Percentiles rank a stretch among this genome's conserved stretches.
Evolutionary conservation across 371 early-diverging fungal species (phyloP).

Genomic region (Encephalitozoon romaleae): DNA sequence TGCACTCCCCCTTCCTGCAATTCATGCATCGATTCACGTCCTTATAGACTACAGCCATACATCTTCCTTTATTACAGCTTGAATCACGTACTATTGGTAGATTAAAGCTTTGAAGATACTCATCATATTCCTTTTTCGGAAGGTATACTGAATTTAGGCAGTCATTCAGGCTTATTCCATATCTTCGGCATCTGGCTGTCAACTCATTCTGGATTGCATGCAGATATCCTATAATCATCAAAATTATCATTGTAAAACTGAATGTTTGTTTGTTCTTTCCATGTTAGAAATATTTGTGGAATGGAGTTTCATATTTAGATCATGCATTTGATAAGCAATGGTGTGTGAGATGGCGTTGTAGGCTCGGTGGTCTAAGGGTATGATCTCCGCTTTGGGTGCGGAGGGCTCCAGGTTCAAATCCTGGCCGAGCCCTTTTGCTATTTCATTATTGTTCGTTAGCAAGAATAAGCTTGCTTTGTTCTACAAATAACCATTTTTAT

Average conservation of each 20-base stretch:
- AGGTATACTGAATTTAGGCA: slow-evolving; percentile 46
- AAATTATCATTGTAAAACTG: neutral
- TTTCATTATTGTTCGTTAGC: neutral
- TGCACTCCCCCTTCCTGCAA: neutral
- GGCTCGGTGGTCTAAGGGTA: slow-evolving; percentile 64
- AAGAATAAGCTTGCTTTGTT: neutral
- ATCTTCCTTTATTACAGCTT: slow-evolving; percentile 27
- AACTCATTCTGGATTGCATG: neutral
- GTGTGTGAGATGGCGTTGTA: neutral
- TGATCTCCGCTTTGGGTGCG: slow-evolving; percentile 64
- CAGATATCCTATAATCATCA: neutral
- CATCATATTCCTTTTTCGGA: slow-evolving; percentile 37
- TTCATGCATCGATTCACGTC: neutral
- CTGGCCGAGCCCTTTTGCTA: slow-evolving; percentile 61
- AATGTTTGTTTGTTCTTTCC: neutral
- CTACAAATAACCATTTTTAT: neutral
- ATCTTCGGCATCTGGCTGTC: slow-evolving; percentile 21
- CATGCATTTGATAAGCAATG: neutral
- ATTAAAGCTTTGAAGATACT: slow-evolving; percentile 46
- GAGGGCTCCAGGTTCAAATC: slow-evolving; percentile 65
- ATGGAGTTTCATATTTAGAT: neutral
- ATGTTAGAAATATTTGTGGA: neutral
- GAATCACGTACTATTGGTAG: slow-evolving; percentile 43
- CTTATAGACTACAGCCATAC: slow-evolving; percentile 35
- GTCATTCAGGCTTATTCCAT: slow-evolving; percentile 35